These are phyloP conservation scores for Pezicula rhizophila DNA, from an alignment of 2,329 filamentous ascomycete species.

Conservation along the genomic window DNA sequence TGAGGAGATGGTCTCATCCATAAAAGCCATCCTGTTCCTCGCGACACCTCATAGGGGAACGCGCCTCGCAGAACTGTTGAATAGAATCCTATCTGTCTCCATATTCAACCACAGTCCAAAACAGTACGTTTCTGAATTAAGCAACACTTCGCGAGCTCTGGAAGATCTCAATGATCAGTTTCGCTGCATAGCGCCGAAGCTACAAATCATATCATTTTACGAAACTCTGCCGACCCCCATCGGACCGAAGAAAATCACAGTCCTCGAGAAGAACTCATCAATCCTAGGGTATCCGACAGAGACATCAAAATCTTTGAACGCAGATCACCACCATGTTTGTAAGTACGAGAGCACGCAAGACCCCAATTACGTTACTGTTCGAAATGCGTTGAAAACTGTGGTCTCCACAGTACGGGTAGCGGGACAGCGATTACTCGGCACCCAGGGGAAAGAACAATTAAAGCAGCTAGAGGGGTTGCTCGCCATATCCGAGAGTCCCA, in stretches of 20 bases:
- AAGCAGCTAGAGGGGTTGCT: background rate
- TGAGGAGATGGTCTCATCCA: slow-evolving; percentile 21
- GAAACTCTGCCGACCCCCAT: slow-evolving; percentile 31
- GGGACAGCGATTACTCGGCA: too few relatives aligned
- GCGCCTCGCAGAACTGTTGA: slow-evolving; percentile 30
- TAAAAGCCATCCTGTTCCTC: slow-evolving; percentile 33
- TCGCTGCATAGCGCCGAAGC: slow-evolving; percentile 29
- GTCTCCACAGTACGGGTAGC: too few relatives aligned
- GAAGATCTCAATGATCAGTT: slow-evolving; percentile 39
- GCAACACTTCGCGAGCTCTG: slow-evolving; percentile 29
- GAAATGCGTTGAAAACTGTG: slow-evolving; percentile 11
- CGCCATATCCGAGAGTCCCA: background rate
- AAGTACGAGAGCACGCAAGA: slow-evolving; percentile 33
- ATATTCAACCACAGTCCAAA: slow-evolving; percentile 25
- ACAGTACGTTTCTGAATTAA: slow-evolving; percentile 34
- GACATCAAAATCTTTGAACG: slow-evolving; percentile 30
- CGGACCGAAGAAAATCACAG: slow-evolving; percentile 23
- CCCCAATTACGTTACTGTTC: slow-evolving; percentile 30
- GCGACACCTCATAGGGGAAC: slow-evolving; percentile 36
- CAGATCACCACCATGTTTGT: slow-evolving; percentile 37
- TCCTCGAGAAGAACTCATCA: slow-evolving; percentile 34
- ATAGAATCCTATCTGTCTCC: slow-evolving; percentile 28
- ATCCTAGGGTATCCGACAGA: slow-evolving; percentile 37
- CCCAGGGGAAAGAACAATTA: background rate
- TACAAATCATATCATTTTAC: slow-evolving; percentile 39